Percentiles rank a stretch among this genome's conserved stretches.
Conservation (phyloP, 305 asterid genomes). For the Solanum hybrid region DNA sequence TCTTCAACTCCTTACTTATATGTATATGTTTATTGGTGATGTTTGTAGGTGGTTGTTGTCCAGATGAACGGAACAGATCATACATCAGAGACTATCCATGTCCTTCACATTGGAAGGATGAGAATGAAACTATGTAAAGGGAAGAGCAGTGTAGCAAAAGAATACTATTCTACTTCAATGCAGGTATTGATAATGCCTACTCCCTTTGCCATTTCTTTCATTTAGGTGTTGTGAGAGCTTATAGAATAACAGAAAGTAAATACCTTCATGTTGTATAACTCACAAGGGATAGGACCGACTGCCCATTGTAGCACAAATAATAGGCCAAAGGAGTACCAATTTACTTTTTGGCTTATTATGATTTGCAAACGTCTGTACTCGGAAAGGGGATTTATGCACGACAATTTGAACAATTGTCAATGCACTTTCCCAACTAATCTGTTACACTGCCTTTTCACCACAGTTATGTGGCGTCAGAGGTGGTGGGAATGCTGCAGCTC, state of each 20-base stretch:
- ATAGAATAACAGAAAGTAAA: not conserved
- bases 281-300: not conserved
- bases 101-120: constrained; percentile 84
- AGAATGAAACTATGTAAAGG: constrained; percentile 80
- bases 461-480: constrained; percentile 96
- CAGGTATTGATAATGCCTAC: constrained; percentile 41
- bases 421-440: not conserved
- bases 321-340: not conserved
- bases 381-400: not conserved
- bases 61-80: constrained; percentile 76
- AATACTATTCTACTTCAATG: constrained; percentile 84
- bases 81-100: constrained; percentile 58
- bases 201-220: not conserved
- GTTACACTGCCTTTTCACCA: not conserved
- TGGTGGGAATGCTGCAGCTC: constrained; percentile 88
- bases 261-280: not conserved
- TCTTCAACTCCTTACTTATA: not conserved
- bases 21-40: not conserved
- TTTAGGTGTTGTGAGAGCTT: not conserved
- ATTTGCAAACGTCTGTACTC: not conserved
- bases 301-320: not conserved
- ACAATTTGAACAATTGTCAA: not conserved
- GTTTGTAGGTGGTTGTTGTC: constrained; percentile 60
- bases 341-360: not conserved
- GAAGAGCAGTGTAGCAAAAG: constrained; percentile 65